Base-by-base conservation (phyloP, 306 rosid species). In the Medicago lupulina region DNA sequence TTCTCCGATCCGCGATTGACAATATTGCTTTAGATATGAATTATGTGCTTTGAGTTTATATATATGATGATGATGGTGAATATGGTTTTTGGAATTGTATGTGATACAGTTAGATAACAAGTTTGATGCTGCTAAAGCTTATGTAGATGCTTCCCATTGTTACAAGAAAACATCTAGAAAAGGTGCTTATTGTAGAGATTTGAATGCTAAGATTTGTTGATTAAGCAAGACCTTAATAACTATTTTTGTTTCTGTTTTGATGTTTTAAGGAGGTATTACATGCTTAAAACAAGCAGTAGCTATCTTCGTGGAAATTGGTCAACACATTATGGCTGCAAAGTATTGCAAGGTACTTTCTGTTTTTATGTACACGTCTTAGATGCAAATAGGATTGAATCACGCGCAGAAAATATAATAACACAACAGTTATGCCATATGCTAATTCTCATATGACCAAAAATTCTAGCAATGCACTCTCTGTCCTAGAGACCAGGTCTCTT, bases 51-150 rank as follows among this genome's bases (percentile, higher is more conserved):
- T 54, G 54, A 8, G 7, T 79, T 74, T 72, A 51, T 57, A 50
- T 21, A 19, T n/a, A 50, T 25, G 3, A 25, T 28, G 31, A 58
- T 58, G 63, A 58, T 54, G 5, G 8, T 54, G 13, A 15, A 44
- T 36, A 47, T 36, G 15, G 25, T 9, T 12, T 49, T 40, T 82
- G 63, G 13, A 62, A 66, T 83, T 47, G 7, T 74, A 1, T 63
- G 18, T 55, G 12, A 6, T 49, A 41, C 80, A 87, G 90, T 36
- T 74, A 11, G 88, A 81, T 76, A 87, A 79, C 83, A 84, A 84
- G 72, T 34, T 84, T 73, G 85, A 87, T 82, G 88, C 90, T 73
- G 90, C 88, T 28, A 77, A 71, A 69, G 88, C 86, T 76, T 87
- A 84, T 77, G 88, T 73, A 17, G 81, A 51, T 70, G 90, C 86